Evolutionary conservation across 2,329 filamentous ascomycete species (phyloP), one percentile per base, ranked within the genome.

Genomic region (Paecilomyces variotii): DNA sequence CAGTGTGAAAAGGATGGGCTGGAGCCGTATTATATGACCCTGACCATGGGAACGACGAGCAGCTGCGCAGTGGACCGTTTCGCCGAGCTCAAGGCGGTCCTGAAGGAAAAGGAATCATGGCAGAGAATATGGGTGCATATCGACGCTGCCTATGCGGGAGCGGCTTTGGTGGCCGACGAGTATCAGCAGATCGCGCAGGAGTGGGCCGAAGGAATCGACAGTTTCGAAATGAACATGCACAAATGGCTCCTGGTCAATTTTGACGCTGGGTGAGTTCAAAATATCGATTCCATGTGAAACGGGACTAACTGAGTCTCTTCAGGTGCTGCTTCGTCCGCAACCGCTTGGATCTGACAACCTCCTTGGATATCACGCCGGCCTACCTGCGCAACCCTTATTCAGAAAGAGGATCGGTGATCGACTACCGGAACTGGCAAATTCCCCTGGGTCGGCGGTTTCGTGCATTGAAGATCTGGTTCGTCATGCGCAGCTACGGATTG

Each of bases 351-450:
- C 83, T 97, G n/a, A 90, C 88, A 51, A 82, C 87, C 61, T 89
- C 91, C 0, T 82, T 96, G 50, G 87, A 84, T 69, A 88, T 94
- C 70, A 87, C 87, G 14, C 90, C 90, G 0, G 82, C 87, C 3
- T 97, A 96, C 77, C 84, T 97, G 28, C 82, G 86, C 63, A 97
- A 97, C 75, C 78, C 84, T 3, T 91, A 87, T 76, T 89, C 88
- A 2, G 90, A 94, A 66, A 84, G 82, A 39, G 91, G 91, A 0
- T 82, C 93, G 1, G 93, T 97, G 0, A 96, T 91, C 26, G 93
- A 97, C 75, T 97, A 96, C 78, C 85, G 93, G 53, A 92, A 97
- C 79, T 97, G 93, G 93, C 91, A 96, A 76, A 95, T 97, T 67
- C 91, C 93, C 0, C 85, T 97, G 0, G 93, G 93, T 7, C 82